Evolutionary conservation across 2,329 filamentous ascomycete genomes (phyloP), one percentile per base, ranked within the genome.

Genomic region (Aspergillus candidus): DNA sequence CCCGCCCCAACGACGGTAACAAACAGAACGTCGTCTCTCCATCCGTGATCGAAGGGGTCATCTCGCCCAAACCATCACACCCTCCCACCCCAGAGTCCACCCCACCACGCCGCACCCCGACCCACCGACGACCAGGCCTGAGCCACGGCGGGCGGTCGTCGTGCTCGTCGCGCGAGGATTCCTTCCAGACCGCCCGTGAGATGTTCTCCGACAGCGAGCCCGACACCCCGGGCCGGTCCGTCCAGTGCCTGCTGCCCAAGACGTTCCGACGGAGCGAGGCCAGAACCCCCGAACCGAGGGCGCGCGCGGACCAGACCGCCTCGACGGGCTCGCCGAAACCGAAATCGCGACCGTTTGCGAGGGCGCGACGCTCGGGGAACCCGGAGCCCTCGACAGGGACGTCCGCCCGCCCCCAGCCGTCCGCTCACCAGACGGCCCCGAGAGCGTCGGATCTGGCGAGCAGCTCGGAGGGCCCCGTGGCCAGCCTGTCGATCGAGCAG

Each of bases 21-120:
- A 29, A 52, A 51, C 30, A 53, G 57, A 51, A 46, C 54, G 50
- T 49, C 53, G 44, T 55, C 63, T 44, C 51, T 53, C 43, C 44
- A 53, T 47, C 55, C 17, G 54, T 58, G 15, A 49, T 48, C 32
- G 55, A 54, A 27, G 55, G 54, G 32, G 70, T 72, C 43, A 86
- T 83, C 4, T 82, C 83, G 39, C 75, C 80, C 22, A 78, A 80
- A 51, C 79, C 83, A 51, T 75, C 76, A 57, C 86, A 80, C 55
- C 83, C 83, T 12, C 84, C 83, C 29, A 89, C 85, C 3, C 86
- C 85, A 30, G 85, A 88, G 65, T 77, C 84, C 36, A 89, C 85
- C 12, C 86, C 84, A 41, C 85, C 85, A 31, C 76, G 80, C 46
- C 52, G 58, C 29, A 51, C 57, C 17, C 57, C 62, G n/a, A 53